A percentile compares a stretch with the other conserved stretches of the same genome.
phyloP scores from a whole-genome alignment of 2,329 filamentous ascomycete species.

The Rhynchosporium secalis region DNA sequence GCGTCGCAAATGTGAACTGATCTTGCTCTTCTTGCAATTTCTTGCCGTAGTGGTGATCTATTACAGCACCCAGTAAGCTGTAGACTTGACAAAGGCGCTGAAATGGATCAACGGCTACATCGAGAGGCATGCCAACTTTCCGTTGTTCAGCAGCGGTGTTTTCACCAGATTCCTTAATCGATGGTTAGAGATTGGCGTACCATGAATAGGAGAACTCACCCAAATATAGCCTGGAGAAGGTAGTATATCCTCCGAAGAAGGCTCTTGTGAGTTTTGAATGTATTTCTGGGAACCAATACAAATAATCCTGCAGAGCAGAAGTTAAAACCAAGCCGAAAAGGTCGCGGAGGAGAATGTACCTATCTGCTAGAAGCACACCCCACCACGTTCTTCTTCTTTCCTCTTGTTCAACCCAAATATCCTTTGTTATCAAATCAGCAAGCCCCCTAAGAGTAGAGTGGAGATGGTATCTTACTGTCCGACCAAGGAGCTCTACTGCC shows the following conservation, averaged over 20 bases:
- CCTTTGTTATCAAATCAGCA: conserved; percentile 30
- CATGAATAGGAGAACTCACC: conserved; percentile 36
- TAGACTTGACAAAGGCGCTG: conserved; percentile 49
- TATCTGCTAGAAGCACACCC: conserved; percentile 49
- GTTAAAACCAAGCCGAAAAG: background rate
- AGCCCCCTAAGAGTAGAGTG: too few relatives aligned
- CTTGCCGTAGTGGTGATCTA: conserved; percentile 38
- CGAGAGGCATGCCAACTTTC: conserved; percentile 42
- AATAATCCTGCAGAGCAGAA: conserved; percentile 34
- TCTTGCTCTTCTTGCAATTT: conserved; percentile 28
- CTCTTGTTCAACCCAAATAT: conserved; percentile 50
- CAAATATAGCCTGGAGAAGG: conserved; percentile 43
- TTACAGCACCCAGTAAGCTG: conserved; percentile 41
- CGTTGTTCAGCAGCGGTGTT: conserved; percentile 36
- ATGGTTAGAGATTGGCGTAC: conserved; percentile 10
- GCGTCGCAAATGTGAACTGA: conserved; percentile 30
- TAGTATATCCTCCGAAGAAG: conserved; percentile 29
- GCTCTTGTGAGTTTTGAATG: conserved; percentile 37
- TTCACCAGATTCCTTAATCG: conserved; percentile 42
- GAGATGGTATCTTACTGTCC: conserved; percentile 35
- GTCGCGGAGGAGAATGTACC: conserved; percentile 31
- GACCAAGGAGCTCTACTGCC: conserved; percentile 43
- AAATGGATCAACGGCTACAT: conserved; percentile 50
- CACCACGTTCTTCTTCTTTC: conserved; percentile 51
- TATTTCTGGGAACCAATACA: conserved; percentile 36